Evolutionary conservation across 208 protist species (phyloP).

Genomic region (Naegleria lovaniensis): DNA sequence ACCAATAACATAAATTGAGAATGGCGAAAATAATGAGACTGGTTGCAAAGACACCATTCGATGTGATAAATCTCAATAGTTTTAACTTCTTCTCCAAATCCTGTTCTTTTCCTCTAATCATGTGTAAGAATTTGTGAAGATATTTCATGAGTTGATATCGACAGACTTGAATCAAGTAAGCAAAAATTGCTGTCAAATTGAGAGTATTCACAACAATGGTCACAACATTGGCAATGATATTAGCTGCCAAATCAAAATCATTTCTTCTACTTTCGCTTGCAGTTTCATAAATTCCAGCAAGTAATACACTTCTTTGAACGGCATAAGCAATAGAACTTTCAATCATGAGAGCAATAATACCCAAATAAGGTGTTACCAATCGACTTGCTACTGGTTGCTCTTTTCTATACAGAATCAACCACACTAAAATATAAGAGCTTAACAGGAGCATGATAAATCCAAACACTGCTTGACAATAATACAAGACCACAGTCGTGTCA

Average conservation of each 20-base stretch:
- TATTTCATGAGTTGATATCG: neutral
- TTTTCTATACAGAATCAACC: neutral
- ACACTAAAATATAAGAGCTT: too few relatives aligned
- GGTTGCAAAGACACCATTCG: neutral
- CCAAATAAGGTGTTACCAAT: neutral
- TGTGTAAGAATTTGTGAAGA: neutral
- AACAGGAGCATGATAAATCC: too few relatives aligned
- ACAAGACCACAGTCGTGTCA: too few relatives aligned
- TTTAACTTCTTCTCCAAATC: neutral
- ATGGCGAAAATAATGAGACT: neutral
- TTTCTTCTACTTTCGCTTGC: neutral
- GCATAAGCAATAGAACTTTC: neutral
- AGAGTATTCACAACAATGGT: neutral
- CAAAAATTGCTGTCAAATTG: neutral
- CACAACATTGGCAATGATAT: neutral
- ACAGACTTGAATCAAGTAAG: neutral
- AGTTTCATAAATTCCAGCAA: neutral
- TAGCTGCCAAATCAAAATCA: neutral
- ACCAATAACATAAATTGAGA: neutral
- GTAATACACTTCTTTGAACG: neutral
- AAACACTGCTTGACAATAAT: too few relatives aligned
- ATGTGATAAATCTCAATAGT: neutral
- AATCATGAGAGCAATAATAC: neutral
- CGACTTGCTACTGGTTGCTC: neutral
- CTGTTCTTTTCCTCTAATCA: neutral